Conservation (phyloP, 345 rosid species). For the Salix suchowensis region DNA sequence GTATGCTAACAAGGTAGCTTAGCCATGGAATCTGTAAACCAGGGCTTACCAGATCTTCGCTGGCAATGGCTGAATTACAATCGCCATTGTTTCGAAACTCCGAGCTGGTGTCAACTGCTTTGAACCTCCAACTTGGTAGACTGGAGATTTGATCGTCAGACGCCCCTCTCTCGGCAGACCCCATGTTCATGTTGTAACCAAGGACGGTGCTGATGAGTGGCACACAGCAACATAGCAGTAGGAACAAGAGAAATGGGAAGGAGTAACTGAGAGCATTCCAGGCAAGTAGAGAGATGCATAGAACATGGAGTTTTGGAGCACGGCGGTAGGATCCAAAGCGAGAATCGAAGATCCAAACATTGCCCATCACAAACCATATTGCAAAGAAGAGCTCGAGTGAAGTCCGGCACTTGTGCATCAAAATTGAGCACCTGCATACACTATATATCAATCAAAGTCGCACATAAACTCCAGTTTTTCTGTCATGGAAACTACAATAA, state of each 20-base stretch:
- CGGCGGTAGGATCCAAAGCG: conserved; percentile 69
- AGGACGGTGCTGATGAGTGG: conserved; percentile 73
- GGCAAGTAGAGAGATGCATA: conserved; percentile 82
- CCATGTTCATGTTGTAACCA: conserved; percentile 93
- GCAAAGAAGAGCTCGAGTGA: conserved; percentile 95
- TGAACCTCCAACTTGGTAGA: conserved; percentile 79
- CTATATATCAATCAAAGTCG: conserved; percentile 6
- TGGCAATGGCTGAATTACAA: conserved; percentile 25
- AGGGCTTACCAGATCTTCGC: conserved; percentile 31
- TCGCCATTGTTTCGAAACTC: conserved; percentile 31
- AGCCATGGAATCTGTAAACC: too few relatives aligned
- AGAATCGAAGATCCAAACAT: conserved; percentile 95
- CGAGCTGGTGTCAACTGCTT: conserved; percentile 34
- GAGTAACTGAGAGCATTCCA: conserved; percentile 94
- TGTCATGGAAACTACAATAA: neutral
- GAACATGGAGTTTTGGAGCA: conserved; percentile 83
- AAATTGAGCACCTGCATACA: conserved; percentile 52
- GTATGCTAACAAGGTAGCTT: neutral
- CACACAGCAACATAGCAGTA: conserved; percentile 79
- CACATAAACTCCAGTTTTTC: neutral
- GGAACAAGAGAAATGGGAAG: conserved; percentile 83
- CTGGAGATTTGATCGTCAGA: conserved; percentile 83
- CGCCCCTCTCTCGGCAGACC: conserved; percentile 71
- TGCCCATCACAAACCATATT: conserved; percentile 99
- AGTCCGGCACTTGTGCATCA: conserved; percentile 90